Evolutionary conservation across 2,329 filamentous ascomycete species (phyloP), one percentile per base, ranked within the genome.

Genomic region (Neophaeococcomyces mojaviensis): DNA sequence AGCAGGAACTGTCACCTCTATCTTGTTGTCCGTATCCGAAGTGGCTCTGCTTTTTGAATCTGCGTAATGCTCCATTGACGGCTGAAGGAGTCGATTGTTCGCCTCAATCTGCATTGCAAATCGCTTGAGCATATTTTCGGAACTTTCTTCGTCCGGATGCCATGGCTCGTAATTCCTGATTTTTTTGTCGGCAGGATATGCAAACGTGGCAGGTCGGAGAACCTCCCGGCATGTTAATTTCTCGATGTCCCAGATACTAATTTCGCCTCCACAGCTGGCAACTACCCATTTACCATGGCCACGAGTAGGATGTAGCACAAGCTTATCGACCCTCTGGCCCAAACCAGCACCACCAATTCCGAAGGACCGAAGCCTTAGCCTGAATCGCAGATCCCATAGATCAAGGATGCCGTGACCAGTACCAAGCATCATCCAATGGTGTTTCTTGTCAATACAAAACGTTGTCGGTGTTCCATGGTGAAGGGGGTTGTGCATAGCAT

Each of bases 331-430:
- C 26, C 88, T 78, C 1, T 83, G 81, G 49, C 86, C 86, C 15
- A 33, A 18, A 16, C 43, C 43, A 6, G 34, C 35, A 18, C 86
- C 87, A 0, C 86, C 81, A 22, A 96, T 77, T 1, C 88, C 88
- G 88, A 89, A 97, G 12, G 83, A 86, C 62, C 86, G 88, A 19
- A 97, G 71, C 18, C 88, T 79, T 57, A 97, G 78, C 54, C 81
- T 84, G 72, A 98, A 98, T n/a, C 92, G 84, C 33, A 98, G 73
- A 64, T 98, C 92, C 92, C 92, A 98, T 1, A 98, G 75, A 61
- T 94, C 86, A 6, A 98, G 72, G 22, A 97, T 83, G 30, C 94
- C 92, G 61, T 97, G 89, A 0, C 88, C 87, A 1, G 94, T 98
- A 30, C 89, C 92, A 0, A 97, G 69, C 1, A 94, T 76, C 2